Conservation (phyloP, 2,329 filamentous ascomycete species). For the Tolypocladium capitatum region DNA sequence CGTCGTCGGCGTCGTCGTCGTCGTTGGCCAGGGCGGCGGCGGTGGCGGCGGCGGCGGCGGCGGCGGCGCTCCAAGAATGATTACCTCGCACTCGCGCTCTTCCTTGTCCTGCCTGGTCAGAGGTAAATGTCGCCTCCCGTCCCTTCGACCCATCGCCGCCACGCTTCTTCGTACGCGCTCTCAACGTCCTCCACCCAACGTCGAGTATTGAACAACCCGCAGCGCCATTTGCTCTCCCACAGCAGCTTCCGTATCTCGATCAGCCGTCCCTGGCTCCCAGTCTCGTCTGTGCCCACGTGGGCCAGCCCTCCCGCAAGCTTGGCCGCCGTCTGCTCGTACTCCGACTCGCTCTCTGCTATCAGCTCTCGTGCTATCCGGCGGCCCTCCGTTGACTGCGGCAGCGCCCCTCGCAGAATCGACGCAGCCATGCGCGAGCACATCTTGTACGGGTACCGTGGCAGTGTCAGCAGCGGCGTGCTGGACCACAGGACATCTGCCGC, state of each 20-base stretch:
- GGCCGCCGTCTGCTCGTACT: constrained; percentile 73
- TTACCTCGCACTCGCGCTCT: too few relatives aligned
- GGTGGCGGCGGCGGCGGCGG: not conserved
- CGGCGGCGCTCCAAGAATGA: not conserved
- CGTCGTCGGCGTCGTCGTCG: not conserved
- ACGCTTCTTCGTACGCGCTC: constrained; percentile 75
- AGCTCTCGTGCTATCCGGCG: constrained; percentile 56
- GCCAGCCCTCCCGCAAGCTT: constrained; percentile 49
- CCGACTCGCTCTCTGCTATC: constrained; percentile 62
- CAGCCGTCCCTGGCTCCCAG: constrained; percentile 50
- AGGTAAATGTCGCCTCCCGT: constrained; percentile 91
- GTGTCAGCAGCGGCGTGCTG: constrained; percentile 80
- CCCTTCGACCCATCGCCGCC: constrained; percentile 75
- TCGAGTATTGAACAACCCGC: constrained; percentile 78
- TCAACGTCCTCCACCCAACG: constrained; percentile 89
- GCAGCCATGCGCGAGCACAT: constrained; percentile 99
- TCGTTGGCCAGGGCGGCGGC: too few relatives aligned
- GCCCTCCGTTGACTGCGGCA: constrained; percentile 62
- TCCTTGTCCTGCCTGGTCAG: constrained; percentile 8
- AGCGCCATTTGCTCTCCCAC: constrained; percentile 73
- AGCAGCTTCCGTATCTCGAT: constrained; percentile 68
- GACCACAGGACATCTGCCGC: constrained; percentile 95
- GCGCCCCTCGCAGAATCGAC: constrained; percentile 78
- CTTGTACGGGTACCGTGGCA: constrained; percentile 88
- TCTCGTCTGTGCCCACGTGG: constrained; percentile 33